Conservation (phyloP, 1,284 basidiomycete species). For the Ceratobasidium theobromae region DNA sequence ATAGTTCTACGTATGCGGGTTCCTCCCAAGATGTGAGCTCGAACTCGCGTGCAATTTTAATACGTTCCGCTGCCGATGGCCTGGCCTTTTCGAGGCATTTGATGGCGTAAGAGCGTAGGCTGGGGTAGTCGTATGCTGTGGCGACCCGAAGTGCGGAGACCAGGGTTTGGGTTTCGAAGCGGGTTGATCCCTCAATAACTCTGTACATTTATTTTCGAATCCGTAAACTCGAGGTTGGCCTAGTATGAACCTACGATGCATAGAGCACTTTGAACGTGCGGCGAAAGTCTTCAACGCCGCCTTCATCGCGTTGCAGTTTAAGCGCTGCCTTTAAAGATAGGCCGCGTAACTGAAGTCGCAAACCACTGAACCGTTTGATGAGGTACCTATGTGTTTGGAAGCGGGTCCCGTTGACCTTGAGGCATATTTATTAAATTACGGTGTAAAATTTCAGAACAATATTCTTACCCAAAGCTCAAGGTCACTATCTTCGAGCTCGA, state of each 20-base stretch:
- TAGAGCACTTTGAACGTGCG: slow-evolving; percentile 14
- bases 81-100: slow-evolving; percentile 45
- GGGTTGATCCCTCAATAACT: neutral
- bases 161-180: slow-evolving; percentile 41
- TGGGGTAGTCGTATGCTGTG: slow-evolving; percentile 46
- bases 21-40: slow-evolving; percentile 23
- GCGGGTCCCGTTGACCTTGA: neutral
- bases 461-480: neutral
- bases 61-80: neutral
- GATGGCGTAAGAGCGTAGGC: slow-evolving; percentile 50
- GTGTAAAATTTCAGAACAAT: neutral
- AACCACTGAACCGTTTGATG: neutral
- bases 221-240: neutral
- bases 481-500: slow-evolving; percentile 1
- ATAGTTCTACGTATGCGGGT: slow-evolving; percentile 23
- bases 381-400: slow-evolving; percentile 8
- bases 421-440: neutral
- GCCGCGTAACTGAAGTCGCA: neutral
- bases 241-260: neutral
- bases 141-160: slow-evolving; percentile 31
- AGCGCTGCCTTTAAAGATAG: too few relatives aligned
- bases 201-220: neutral
- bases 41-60: slow-evolving; percentile 24
- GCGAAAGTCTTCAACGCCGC: neutral
- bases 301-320: neutral